Evolutionary conservation across 2,329 filamentous ascomycete genomes (phyloP), one percentile per base, ranked within the genome.

Genomic region (Venturia effusa): DNA sequence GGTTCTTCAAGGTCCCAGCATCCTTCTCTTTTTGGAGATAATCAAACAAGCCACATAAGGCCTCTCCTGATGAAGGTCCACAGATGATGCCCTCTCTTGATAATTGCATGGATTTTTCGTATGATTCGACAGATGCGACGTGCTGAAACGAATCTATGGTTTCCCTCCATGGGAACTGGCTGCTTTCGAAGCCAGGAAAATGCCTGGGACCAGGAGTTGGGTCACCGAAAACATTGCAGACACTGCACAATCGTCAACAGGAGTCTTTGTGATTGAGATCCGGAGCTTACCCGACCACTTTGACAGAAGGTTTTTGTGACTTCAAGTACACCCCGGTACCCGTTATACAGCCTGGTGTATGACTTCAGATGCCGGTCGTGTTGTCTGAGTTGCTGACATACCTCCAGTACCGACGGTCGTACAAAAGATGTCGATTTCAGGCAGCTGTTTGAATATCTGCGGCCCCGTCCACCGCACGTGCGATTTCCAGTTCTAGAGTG

Each of bases 51-150:
- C 84, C 82, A 63, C 78, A 68, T 0, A 87, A 73, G 62, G 82
- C 84, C 68, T 85, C 82, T 0, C 84, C 84, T 0, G 83, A 86
- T 0, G 83, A 85, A 0, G 84, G 84, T 0, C 84, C 84, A 48
- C 81, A 84, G 7, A 87, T 76, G 7, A 87, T 71, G 0, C 84
- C 84, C 61, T 85, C 75, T 1, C 84, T 77, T 30, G 78, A 84
- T 1, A 87, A 73, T 15, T 80, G 73, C 34, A 86, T 69, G 0
- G 83, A 86, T 8, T 81, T 66, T 0, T 74, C 72, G 68, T 79
- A 86, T 0, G 84, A 82, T 43, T 84, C 80, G 8, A 75, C 71
- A 0, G 83, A 85, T 1, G 78, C 79, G 1, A 86, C 82, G 61
- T 84, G 78, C 64, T 85, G 82, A 10, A 85, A 79, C 1, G 74